phyloP scores from a whole-genome alignment of 352 stramenopile species.

The Phytophthora podocarpi region DNA sequence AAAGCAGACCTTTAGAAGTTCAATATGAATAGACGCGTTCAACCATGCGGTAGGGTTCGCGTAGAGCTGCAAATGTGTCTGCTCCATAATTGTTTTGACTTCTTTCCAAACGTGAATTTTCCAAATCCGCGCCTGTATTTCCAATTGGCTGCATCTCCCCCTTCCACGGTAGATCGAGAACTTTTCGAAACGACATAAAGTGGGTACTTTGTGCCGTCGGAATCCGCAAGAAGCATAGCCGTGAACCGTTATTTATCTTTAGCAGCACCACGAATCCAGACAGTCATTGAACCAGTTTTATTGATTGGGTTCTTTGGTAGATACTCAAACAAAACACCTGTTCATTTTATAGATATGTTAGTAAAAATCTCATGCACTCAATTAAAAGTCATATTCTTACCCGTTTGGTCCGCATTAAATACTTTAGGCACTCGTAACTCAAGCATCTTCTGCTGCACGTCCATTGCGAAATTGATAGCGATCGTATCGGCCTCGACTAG shows the following conservation, averaged over 20 bases:
- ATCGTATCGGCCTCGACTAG: not conserved
- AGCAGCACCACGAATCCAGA: conserved; percentile 4
- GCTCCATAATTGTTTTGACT: not conserved
- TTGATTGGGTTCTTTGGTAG: not conserved
- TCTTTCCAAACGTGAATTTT: conserved; percentile 7
- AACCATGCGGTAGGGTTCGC: not conserved
- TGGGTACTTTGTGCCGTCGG: not conserved
- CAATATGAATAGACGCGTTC: not conserved
- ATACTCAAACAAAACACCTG: not conserved
- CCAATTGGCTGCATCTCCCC: conserved; percentile 1
- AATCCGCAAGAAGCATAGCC: conserved; percentile 6
- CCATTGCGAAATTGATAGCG: not conserved
- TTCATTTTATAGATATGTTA: not conserved
- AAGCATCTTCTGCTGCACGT: conserved; percentile 1
- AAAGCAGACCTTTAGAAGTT: not conserved
- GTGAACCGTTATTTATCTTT: conserved; percentile 18
- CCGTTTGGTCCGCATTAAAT: conserved; percentile 1
- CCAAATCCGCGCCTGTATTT: not conserved
- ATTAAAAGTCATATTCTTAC: too few species aligned
- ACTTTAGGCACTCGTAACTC: not conserved
- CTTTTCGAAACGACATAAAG: not conserved
- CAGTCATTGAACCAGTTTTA: conserved; percentile 11
- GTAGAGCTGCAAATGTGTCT: not conserved
- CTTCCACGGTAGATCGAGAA: not conserved
- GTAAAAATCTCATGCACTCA: too few species aligned